A percentile compares a stretch with the other conserved stretches of the same genome.
phyloP scores from a whole-genome alignment of 495 filamentous ascomycete species.

The Neurospora tetrasperma region DNA sequence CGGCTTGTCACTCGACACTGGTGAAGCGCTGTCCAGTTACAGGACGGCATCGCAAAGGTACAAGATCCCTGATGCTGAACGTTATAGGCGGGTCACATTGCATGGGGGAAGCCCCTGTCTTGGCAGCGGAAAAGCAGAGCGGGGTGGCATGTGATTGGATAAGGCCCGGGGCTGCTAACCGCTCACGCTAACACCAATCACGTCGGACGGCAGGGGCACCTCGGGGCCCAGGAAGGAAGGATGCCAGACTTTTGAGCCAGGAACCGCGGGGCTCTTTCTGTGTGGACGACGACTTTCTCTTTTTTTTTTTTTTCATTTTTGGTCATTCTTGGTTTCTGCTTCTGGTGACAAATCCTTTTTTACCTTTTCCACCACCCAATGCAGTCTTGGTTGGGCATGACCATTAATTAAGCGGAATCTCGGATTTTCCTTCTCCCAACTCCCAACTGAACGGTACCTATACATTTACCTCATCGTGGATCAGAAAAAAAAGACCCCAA shows the following conservation, averaged over 20 bases:
- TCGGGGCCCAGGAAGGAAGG: neutral
- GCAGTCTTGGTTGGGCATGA: neutral
- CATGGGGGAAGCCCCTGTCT: conserved; percentile 6
- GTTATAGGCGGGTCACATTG: neutral
- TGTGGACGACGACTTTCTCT: neutral
- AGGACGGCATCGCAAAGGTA: conserved; percentile 11
- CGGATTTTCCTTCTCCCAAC: neutral
- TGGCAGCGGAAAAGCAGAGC: conserved; percentile 11
- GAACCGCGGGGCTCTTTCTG: neutral
- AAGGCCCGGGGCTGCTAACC: conserved; percentile 22
- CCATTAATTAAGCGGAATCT: neutral
- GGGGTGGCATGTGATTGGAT: conserved; percentile 27
- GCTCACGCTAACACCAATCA: conserved; percentile 35
- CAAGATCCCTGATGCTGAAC: conserved; percentile 7
- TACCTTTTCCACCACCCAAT: neutral
- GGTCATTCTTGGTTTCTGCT: too few relatives aligned
- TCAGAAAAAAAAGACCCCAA: neutral
- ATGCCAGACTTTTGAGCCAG: neutral
- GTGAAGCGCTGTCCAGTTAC: conserved; percentile 22
- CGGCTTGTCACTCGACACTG: conserved; percentile 18
- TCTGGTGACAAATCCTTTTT: neutral
- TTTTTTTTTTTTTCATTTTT: neutral
- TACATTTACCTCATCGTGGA: neutral
- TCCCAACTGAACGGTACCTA: neutral
- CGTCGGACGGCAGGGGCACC: conserved; percentile 13